Evolutionary conservation across 2,329 filamentous ascomycete genomes (phyloP).

Genomic region (Fusarium ambrosium): DNA sequence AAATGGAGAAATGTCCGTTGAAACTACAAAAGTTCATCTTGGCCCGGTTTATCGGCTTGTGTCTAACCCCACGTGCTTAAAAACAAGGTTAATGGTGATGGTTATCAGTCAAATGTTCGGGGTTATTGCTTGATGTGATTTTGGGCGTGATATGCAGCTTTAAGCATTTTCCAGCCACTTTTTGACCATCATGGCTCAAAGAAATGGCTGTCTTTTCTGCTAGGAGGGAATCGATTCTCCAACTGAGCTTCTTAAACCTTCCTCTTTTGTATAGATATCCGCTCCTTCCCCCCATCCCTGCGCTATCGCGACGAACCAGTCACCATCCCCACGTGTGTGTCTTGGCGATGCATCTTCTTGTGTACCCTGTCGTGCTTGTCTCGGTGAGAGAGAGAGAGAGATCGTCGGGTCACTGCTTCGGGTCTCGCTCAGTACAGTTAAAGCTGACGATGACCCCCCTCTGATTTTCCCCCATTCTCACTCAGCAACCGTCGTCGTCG

Average conservation of each 20-base stretch:
- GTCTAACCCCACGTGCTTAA: neutral
- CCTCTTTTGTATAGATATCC: slow-evolving; percentile 26
- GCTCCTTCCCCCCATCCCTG: slow-evolving; percentile 7
- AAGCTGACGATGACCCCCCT: slow-evolving; percentile 30
- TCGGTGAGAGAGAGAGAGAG: neutral
- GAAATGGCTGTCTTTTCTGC: neutral
- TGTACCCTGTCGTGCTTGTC: neutral
- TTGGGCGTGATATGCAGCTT: neutral
- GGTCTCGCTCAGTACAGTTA: slow-evolving; percentile 25
- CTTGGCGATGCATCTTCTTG: slow-evolving; percentile 38
- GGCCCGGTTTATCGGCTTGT: neutral
- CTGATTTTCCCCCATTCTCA: neutral
- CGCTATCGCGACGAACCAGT: slow-evolving; percentile 41
- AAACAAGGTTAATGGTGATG: neutral
- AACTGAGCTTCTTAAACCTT: slow-evolving; percentile 23
- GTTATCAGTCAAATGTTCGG: neutral
- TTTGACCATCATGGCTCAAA: neutral
- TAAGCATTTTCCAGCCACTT: neutral
- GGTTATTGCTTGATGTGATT: neutral
- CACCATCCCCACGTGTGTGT: slow-evolving; percentile 46
- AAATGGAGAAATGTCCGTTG: neutral
- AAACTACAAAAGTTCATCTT: neutral
- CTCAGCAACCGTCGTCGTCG: neutral
- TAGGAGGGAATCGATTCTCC: neutral
- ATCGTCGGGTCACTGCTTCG: neutral